Conservation (phyloP, 108 stramenopile genomes). For the Conticribra weissflogii region DNA sequence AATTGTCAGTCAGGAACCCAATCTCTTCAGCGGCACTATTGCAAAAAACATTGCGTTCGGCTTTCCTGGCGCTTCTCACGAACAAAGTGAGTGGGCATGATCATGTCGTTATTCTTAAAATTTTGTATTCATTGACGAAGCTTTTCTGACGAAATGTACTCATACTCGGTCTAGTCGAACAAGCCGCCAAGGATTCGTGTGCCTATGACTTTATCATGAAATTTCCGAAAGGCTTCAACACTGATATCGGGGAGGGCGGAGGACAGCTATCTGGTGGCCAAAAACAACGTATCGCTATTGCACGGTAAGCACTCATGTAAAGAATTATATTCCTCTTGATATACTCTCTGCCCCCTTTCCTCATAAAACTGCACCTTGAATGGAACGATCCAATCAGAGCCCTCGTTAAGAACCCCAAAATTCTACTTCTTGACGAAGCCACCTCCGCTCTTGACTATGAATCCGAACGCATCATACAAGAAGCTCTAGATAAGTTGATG, state of each 20-base stretch:
- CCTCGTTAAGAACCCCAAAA: conserved; percentile 74
- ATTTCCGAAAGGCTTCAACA: conserved; percentile 53
- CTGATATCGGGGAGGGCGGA: conserved; percentile 81
- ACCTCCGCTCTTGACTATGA: conserved; percentile 81
- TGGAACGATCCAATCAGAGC: too few species aligned
- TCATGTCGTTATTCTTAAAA: too few species aligned
- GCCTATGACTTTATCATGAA: conserved; percentile 87
- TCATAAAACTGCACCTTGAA: too few species aligned
- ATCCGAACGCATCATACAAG: conserved; percentile 82
- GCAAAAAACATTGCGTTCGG: conserved; percentile 93
- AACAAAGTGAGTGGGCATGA: conserved; percentile 38
- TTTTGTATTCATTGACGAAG: too few species aligned
- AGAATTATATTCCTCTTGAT: too few species aligned
- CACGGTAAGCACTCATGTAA: too few species aligned
- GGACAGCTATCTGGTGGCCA: conserved; percentile 59
- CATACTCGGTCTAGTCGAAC: conserved; percentile 41
- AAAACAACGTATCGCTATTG: conserved; percentile 31
- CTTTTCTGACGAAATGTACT: neutral
- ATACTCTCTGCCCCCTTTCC: too few species aligned
- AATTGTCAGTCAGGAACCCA: conserved; percentile 94
- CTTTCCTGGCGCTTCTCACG: conserved; percentile 45
- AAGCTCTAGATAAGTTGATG: conserved; percentile 85
- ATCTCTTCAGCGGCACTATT: conserved; percentile 87
- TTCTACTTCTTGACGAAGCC: conserved; percentile 82
- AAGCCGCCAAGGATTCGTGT: conserved; percentile 87